Conservation (phyloP, 805 yeast genomes). For the Sporopachydermia lactativora region DNA sequence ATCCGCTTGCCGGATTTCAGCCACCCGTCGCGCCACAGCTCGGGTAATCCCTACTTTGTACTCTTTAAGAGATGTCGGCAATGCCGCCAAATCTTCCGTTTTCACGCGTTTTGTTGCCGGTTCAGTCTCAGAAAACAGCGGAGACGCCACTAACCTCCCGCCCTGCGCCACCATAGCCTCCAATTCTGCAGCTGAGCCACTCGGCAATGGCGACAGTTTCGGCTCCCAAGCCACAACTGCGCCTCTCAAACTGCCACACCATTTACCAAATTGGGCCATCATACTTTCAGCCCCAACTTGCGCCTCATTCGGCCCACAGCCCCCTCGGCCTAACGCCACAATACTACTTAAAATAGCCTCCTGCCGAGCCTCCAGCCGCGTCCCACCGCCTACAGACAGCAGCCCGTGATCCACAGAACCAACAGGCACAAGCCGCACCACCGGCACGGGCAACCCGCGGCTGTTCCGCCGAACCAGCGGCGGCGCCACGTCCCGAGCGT, state of each 20-base stretch:
- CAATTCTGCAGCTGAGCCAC: background rate
- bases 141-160: background rate
- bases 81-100: background rate
- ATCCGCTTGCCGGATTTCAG: background rate
- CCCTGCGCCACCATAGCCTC: background rate
- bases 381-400: background rate
- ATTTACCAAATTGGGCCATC: background rate
- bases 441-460: background rate
- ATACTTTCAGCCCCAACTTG: background rate
- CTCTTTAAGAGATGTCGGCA: background rate
- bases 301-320: no score
- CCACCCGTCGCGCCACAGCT: background rate
- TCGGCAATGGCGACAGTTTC: background rate
- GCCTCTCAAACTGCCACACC: background rate
- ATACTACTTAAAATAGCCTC: background rate
- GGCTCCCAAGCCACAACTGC: background rate
- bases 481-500: background rate
- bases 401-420: slow-evolving; percentile 2
- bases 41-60: background rate
- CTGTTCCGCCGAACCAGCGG: background rate
- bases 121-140: background rate
- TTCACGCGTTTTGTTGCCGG: background rate
- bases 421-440: background rate
- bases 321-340: no score
- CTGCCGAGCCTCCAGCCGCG: background rate